A percentile compares a stretch with the other conserved stretches of the same genome.
phyloP scores from a whole-genome alignment of 2,329 filamentous ascomycete species.

The Fusarium musae region DNA sequence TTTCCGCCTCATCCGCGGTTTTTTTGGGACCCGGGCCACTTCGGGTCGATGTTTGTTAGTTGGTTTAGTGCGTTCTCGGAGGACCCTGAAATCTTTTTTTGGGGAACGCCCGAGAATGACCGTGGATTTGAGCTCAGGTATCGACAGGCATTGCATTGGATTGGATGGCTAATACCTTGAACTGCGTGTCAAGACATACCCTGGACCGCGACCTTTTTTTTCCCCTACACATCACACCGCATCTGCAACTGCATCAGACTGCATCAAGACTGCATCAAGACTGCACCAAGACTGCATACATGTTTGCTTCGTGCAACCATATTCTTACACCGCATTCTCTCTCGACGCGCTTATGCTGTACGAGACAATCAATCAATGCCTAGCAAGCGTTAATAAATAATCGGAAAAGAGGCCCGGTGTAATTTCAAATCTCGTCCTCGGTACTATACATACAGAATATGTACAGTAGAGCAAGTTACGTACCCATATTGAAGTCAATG shows the following conservation, averaged over 20 bases:
- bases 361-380: constrained; percentile 20
- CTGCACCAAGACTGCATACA: constrained; percentile 17
- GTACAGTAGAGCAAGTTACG: neutral
- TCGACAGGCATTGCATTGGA: constrained; percentile 25
- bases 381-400: neutral
- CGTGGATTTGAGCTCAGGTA: constrained; percentile 17
- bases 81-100: constrained; percentile 45
- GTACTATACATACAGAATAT: neutral
- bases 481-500: constrained; percentile 31
- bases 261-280: constrained; percentile 8
- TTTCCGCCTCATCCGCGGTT: constrained; percentile 43
- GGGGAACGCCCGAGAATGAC: constrained; percentile 26
- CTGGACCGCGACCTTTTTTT: constrained; percentile 11
- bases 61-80: constrained; percentile 29
- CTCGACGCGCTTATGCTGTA: constrained; percentile 22
- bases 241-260: constrained; percentile 25
- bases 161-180: constrained; percentile 1
- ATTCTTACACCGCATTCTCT: constrained; percentile 38
- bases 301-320: constrained; percentile 26
- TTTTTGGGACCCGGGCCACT: constrained; percentile 35
- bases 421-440: constrained; percentile 10
- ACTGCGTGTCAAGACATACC: constrained; percentile 12
- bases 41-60: constrained; percentile 36
- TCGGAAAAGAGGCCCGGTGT: neutral
- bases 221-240: constrained; percentile 33